Percentiles rank a stretch among this genome's conserved stretches.
These are phyloP conservation scores for Psilocybe azurescens DNA, from an alignment of 768 basidiomycete species.

Conservation along the genomic window DNA sequence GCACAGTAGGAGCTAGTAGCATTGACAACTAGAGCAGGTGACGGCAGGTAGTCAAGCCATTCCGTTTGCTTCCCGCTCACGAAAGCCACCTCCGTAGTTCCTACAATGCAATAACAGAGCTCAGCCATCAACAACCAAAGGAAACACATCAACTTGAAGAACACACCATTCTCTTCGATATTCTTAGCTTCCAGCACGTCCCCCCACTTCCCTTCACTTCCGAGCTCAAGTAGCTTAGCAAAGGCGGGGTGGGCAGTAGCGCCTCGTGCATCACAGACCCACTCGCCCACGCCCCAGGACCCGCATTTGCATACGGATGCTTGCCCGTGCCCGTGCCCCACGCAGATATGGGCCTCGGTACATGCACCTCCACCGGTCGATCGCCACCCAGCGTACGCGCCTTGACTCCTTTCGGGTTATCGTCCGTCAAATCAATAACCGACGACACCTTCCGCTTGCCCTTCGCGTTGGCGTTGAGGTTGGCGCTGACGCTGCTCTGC, in stretches of 20 bases:
- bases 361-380: conserved; percentile 51
- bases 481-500: conserved; percentile 22
- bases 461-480: conserved; percentile 27
- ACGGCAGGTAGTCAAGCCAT: conserved; percentile 90
- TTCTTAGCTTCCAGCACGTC: conserved; percentile 82
- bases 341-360: conserved; percentile 57
- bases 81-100: conserved; percentile 71
- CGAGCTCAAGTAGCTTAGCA: conserved; percentile 64
- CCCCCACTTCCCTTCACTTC: conserved; percentile 65
- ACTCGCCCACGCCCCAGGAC: conserved; percentile 11
- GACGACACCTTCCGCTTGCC: conserved; percentile 58
- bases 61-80: conserved; percentile 70
- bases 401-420: conserved; percentile 34
- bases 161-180: conserved; percentile 65
- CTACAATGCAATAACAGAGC: conserved; percentile 33
- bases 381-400: conserved; percentile 75
- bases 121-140: neutral
- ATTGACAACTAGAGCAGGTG: conserved; percentile 68
- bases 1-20: conserved; percentile 75
- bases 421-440: conserved; percentile 44
- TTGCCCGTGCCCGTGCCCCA: conserved; percentile 26
- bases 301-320: conserved; percentile 8
- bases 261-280: conserved; percentile 28
- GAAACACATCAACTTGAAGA: neutral
- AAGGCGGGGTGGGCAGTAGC: conserved; percentile 58